Evolutionary conservation across 345 rosid genomes (phyloP).

Genomic region (Eucalyptus cloeziana): DNA sequence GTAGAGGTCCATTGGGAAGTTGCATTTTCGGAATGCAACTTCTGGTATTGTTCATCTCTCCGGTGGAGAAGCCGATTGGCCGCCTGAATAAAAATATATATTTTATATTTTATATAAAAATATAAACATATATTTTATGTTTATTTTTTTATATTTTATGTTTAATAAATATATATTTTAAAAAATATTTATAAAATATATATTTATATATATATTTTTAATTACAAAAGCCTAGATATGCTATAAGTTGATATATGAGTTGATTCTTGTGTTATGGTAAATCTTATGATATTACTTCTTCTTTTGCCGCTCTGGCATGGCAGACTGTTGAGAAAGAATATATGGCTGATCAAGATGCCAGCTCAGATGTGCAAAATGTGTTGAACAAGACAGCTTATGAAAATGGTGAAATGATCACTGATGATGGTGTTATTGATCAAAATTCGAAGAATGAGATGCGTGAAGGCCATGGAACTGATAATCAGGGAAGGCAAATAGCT

Average conservation of each 20-base stretch:
- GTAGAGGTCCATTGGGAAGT: too few relatives aligned
- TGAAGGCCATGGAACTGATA: slow-evolving; percentile 7
- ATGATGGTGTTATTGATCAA: not conserved
- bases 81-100: too few relatives aligned
- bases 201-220: too few relatives aligned
- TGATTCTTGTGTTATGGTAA: slow-evolving; percentile 6
- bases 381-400: not conserved
- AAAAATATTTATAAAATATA: too few relatives aligned
- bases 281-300: not conserved
- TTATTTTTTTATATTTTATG: too few relatives aligned
- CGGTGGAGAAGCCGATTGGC: too few relatives aligned
- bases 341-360: not conserved
- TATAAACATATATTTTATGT: too few relatives aligned
- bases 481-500: not conserved
- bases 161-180: too few relatives aligned
- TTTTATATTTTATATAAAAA: too few relatives aligned
- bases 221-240: not conserved
- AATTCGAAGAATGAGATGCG: slow-evolving; percentile 1
- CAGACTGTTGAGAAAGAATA: not conserved
- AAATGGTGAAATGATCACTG: not conserved
- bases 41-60: too few relatives aligned
- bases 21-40: too few relatives aligned
- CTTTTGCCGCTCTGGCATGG: not conserved
- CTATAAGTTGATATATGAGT: not conserved
- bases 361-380: not conserved